Conservation (phyloP, 164 flowering plant genomes). For the Magnolia kwangsiensis region DNA sequence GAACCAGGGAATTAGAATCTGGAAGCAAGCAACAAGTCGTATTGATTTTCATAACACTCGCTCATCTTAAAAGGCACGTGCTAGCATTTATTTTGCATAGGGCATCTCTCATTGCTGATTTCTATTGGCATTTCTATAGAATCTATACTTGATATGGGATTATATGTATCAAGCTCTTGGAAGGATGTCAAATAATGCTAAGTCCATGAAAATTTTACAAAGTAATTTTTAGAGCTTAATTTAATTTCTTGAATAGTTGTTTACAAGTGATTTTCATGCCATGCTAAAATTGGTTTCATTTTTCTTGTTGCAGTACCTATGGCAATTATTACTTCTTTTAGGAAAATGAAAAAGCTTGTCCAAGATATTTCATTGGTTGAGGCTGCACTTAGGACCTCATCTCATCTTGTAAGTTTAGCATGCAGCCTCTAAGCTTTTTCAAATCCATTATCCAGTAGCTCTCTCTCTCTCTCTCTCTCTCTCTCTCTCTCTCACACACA, state of each 20-base stretch:
- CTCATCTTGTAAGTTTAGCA: conserved; percentile 54
- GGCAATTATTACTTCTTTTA: conserved; percentile 67
- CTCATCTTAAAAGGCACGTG: too few species aligned
- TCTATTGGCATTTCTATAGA: too few species aligned
- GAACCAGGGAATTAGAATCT: too few species aligned
- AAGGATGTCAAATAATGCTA: neutral
- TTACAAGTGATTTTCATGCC: neutral
- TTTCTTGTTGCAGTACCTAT: conserved; percentile 64
- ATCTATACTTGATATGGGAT: too few species aligned
- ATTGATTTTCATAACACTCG: too few species aligned
- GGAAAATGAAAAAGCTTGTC: conserved; percentile 73
- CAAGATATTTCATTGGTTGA: conserved; percentile 41
- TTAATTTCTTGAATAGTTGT: neutral
- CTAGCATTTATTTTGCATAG: too few species aligned
- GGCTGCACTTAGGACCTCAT: conserved; percentile 69
- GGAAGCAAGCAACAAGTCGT: too few species aligned
- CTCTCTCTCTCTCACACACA: too few species aligned
- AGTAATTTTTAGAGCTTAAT: neutral
- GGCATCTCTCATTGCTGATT: too few species aligned
- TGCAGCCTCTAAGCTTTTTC: neutral
- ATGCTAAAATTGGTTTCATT: neutral
- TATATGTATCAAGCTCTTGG: neutral
- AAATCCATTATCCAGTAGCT: too few species aligned
- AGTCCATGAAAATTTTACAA: neutral
- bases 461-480: too few species aligned